A percentile compares a stretch with the other conserved stretches of the same genome.
These are phyloP conservation scores for Phaeolepiota aurea DNA, from an alignment of 768 basidiomycete genomes.

Conservation along the genomic window DNA sequence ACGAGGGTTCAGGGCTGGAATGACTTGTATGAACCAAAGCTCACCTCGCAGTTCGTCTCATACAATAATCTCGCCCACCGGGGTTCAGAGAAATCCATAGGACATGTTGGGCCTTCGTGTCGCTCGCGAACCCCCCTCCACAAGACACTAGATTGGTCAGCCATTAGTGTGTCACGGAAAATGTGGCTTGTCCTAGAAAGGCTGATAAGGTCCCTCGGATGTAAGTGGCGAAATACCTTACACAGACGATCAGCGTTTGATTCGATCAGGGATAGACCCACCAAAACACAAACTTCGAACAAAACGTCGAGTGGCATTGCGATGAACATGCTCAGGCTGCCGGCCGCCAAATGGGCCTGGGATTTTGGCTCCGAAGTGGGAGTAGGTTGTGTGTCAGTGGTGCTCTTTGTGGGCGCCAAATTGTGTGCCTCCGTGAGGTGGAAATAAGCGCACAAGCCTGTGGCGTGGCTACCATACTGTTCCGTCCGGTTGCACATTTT, in stretches of 20 bases:
- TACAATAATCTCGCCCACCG: constrained; percentile 19
- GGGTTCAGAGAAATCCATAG: constrained; percentile 15
- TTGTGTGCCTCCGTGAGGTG: too few relatives aligned
- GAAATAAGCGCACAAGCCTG: too few relatives aligned
- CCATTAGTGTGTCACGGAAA: constrained; percentile 13
- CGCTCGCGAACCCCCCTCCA: constrained; percentile 16
- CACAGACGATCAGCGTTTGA: too few relatives aligned
- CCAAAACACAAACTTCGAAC: background rate
- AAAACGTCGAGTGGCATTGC: background rate
- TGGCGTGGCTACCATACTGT: too few relatives aligned
- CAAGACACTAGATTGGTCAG: constrained; percentile 9
- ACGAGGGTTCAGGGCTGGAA: too few relatives aligned
- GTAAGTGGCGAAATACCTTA: background rate
- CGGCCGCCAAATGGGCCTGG: too few relatives aligned
- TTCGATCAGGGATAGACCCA: background rate
- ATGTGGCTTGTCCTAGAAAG: constrained; percentile 15
- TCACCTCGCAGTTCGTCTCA: constrained; percentile 15
- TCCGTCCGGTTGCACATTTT: too few relatives aligned
- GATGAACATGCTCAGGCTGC: background rate
- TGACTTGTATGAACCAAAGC: too few relatives aligned
- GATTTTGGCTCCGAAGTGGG: too few relatives aligned
- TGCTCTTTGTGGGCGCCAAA: too few relatives aligned
- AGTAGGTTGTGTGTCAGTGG: too few relatives aligned
- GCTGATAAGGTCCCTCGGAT: constrained; percentile 12
- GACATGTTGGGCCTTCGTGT: constrained; percentile 12